These are phyloP conservation scores for Pythium pyrilobum DNA, from an alignment of 352 stramenopile genomes.

Conservation along the genomic window DNA sequence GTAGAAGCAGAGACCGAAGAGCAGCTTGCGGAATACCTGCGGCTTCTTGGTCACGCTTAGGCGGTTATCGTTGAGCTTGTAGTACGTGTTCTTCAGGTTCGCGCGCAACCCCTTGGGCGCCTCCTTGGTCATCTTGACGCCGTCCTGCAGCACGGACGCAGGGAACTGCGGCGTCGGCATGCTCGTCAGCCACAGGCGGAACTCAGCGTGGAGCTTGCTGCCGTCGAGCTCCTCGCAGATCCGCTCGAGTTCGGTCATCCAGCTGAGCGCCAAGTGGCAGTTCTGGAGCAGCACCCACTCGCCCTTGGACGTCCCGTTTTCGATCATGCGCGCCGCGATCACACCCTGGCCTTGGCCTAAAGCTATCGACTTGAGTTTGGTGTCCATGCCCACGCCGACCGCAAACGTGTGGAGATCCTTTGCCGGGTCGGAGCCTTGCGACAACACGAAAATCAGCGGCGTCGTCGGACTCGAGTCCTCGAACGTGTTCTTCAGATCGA, in stretches of 20 bases:
- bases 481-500: slow-evolving; percentile 90
- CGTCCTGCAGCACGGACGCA: slow-evolving; percentile 92
- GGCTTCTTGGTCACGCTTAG: slow-evolving; percentile 86
- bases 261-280: slow-evolving; percentile 93
- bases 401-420: slow-evolving; percentile 92
- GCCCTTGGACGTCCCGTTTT: slow-evolving; percentile 79
- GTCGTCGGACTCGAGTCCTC: slow-evolving; percentile 85
- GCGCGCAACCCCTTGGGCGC: slow-evolving; percentile 91
- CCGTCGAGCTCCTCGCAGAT: slow-evolving; percentile 90
- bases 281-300: slow-evolving; percentile 96
- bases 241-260: slow-evolving; percentile 93
- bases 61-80: slow-evolving; percentile 89
- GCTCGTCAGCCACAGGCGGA: slow-evolving; percentile 93
- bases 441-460: slow-evolving; percentile 93
- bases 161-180: slow-evolving; percentile 82
- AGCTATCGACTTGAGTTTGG: slow-evolving; percentile 91
- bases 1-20: slow-evolving; percentile 92
- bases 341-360: slow-evolving; percentile 91
- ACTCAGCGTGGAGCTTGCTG: slow-evolving; percentile 87
- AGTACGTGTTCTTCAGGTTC: slow-evolving; percentile 93
- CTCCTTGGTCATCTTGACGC: slow-evolving; percentile 97
- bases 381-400: slow-evolving; percentile 75
- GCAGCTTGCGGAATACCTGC: slow-evolving; percentile 89
- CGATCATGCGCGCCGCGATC: slow-evolving; percentile 89
- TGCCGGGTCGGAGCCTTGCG: slow-evolving; percentile 91